A percentile compares a stretch with the other conserved stretches of the same genome.
These are phyloP conservation scores for Musa itinerans DNA, from an alignment of 176 grass and related monocot species.

Conservation along the genomic window DNA sequence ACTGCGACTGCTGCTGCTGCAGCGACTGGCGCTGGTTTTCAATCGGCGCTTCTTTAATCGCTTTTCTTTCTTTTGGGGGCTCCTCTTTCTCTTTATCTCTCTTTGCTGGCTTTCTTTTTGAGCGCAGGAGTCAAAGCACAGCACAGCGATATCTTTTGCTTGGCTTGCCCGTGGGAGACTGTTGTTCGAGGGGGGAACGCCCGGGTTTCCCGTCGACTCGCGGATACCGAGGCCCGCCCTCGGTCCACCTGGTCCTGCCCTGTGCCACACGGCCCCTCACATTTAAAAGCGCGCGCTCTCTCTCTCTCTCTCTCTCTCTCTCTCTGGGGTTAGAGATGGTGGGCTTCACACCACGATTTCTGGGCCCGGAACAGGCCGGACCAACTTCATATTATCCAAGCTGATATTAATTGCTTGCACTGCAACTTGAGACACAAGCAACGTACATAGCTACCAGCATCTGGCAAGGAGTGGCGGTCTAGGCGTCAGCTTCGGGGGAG, in stretches of 20 bases:
- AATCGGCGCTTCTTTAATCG: background rate
- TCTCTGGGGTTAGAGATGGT: no score
- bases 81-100: background rate
- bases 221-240: background rate
- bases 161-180: background rate
- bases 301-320: no score
- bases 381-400: no score
- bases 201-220: constrained; percentile 22
- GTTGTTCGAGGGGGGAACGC: background rate
- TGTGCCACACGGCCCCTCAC: background rate
- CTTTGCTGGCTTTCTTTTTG: background rate
- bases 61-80: background rate
- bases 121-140: background rate
- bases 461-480: no score
- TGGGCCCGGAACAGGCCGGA: no score
- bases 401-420: no score
- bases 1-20: no score
- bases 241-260: background rate
- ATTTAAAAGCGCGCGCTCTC: background rate
- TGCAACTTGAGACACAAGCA: no score
- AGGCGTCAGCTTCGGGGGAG: background rate
- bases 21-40: no score
- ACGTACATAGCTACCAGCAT: no score
- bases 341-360: no score
- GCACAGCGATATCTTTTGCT: constrained; percentile 28